Percentiles rank a stretch among this genome's conserved stretches.
Evolutionary conservation across 1,139 yeast species (phyloP).

Genomic region (Hanseniaspora uvarum): DNA sequence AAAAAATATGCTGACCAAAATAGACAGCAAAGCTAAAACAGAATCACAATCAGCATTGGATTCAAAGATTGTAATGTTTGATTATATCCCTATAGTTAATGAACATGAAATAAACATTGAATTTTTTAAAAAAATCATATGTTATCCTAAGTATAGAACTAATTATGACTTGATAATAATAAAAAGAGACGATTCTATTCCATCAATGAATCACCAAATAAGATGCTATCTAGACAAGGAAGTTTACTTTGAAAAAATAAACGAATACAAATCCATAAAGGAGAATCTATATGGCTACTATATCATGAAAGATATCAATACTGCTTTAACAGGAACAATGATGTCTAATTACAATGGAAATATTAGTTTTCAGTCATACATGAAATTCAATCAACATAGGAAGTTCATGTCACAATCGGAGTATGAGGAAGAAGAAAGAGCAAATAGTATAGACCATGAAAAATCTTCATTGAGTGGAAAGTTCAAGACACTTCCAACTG

Average conservation of each 20-base stretch:
- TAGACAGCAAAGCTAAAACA: background rate
- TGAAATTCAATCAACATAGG: constrained; percentile 1
- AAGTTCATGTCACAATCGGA: background rate
- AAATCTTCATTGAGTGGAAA: background rate
- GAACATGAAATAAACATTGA: constrained; percentile 13
- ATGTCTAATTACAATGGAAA: constrained; percentile 12
- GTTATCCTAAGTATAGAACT: constrained; percentile 17
- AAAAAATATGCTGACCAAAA: background rate
- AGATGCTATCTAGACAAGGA: constrained; percentile 14
- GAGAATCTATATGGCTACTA: constrained; percentile 2
- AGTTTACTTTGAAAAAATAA: background rate
- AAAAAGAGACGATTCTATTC: background rate
- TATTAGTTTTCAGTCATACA: constrained; percentile 1
- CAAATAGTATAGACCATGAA: background rate
- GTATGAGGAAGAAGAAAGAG: background rate
- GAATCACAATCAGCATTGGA: background rate
- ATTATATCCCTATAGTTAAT: constrained; percentile 15
- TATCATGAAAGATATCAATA: constrained; percentile 10
- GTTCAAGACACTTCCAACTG: constrained; percentile 3
- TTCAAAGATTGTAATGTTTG: constrained; percentile 14
- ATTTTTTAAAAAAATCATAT: constrained; percentile 15
- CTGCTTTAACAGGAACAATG: constrained; percentile 13
- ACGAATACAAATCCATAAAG: background rate
- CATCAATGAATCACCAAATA: constrained; percentile 2
- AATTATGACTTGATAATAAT: constrained; percentile 14